Evolutionary conservation across 768 basidiomycete genomes (phyloP).

Genomic region (Hypsizygus marmoreus): DNA sequence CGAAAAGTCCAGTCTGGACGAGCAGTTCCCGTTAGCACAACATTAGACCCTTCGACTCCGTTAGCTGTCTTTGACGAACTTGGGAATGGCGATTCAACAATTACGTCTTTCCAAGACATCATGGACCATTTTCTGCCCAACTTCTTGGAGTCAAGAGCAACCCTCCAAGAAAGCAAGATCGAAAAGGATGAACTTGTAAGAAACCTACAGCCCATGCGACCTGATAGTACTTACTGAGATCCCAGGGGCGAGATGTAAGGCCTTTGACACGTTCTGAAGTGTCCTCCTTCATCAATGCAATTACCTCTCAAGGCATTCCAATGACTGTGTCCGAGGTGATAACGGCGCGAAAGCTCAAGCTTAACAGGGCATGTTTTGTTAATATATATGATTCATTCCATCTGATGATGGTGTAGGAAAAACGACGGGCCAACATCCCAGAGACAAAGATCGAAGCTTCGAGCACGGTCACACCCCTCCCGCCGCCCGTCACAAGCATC

Average conservation of each 20-base stretch:
- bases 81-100: conserved; percentile 13
- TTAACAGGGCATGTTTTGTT: conserved; percentile 37
- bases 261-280: conserved; percentile 45
- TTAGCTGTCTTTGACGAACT: conserved; percentile 21
- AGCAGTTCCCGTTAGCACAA: background rate
- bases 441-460: conserved; percentile 22
- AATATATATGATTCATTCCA: background rate
- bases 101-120: conserved; percentile 30
- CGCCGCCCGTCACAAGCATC: conserved; percentile 24
- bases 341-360: conserved; percentile 45
- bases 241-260: conserved; percentile 37
- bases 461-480: conserved; percentile 36
- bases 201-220: background rate
- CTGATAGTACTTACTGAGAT: background rate
- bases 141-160: conserved; percentile 24
- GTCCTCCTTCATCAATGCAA: conserved; percentile 31
- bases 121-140: conserved; percentile 32
- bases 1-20: conserved; percentile 14
- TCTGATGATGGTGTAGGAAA: conserved; percentile 29
- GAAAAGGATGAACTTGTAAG: conserved; percentile 28
- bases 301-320: conserved; percentile 16
- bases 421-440: conserved; percentile 22
- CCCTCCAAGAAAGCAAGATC: conserved; percentile 16
- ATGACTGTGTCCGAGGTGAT: conserved; percentile 32
- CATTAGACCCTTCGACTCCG: conserved; percentile 1